A percentile compares a stretch with the other conserved stretches of the same genome.
These are phyloP conservation scores for Camelina laxa DNA, from an alignment of 345 rosid genomes.

Conservation along the genomic window DNA sequence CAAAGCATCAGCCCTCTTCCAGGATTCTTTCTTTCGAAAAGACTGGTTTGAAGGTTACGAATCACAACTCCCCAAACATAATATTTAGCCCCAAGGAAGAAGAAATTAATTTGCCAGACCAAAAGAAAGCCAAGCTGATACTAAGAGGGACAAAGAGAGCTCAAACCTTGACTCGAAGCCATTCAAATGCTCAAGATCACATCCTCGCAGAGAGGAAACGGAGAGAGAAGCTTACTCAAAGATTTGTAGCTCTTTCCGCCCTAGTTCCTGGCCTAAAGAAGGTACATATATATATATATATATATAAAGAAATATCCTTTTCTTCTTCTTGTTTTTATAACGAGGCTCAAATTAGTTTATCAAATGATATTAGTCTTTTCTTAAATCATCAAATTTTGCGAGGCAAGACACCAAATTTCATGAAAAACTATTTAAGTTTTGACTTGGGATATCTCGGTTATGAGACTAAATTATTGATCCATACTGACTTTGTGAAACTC, in stretches of 20 bases:
- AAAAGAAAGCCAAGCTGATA: background rate
- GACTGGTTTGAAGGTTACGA: background rate
- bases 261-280: slow-evolving; percentile 43
- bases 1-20: slow-evolving; percentile 21
- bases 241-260: slow-evolving; percentile 47
- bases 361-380: background rate
- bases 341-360: background rate
- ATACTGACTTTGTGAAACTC: background rate
- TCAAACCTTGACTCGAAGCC: slow-evolving; percentile 20
- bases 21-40: slow-evolving; percentile 38
- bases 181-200: slow-evolving; percentile 43
- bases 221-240: slow-evolving; percentile 42
- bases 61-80: slow-evolving; percentile 18
- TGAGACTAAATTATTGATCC: background rate
- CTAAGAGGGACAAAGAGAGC: slow-evolving; percentile 29
- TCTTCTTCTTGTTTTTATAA: background rate
- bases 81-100: slow-evolving; percentile 29
- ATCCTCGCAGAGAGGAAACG: slow-evolving; percentile 41
- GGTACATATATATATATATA: slow-evolving; percentile 29
- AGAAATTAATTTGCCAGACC: slow-evolving; percentile 1
- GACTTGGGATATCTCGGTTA: background rate
- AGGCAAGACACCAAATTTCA: background rate
- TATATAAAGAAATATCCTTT: too few relatives aligned
- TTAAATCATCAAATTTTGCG: background rate
- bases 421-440: background rate